Evolutionary conservation across 208 protist genomes (phyloP).

Genomic region (Leishmania tarentolae): DNA sequence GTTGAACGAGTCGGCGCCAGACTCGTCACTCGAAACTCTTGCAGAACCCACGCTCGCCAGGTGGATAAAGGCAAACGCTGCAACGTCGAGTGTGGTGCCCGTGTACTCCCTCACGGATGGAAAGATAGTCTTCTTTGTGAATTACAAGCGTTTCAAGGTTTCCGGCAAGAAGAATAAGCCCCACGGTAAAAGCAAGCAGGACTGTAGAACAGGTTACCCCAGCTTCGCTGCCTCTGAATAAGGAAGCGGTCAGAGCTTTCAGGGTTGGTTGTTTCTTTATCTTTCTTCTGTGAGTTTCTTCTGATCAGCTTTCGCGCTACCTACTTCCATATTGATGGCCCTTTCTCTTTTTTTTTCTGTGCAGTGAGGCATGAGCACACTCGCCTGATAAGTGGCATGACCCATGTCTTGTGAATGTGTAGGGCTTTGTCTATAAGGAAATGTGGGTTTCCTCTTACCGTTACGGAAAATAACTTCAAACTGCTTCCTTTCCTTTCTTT

Average conservation of each 20-base stretch:
- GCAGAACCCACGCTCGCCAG: conserved; percentile 29
- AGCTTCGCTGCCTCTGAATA: background rate
- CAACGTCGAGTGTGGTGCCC: conserved; percentile 34
- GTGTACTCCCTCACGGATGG: conserved; percentile 40
- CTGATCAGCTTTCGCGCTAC: background rate
- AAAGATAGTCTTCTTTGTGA: conserved; percentile 51
- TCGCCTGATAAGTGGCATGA: background rate
- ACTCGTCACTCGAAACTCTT: conserved; percentile 16
- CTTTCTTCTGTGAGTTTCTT: background rate
- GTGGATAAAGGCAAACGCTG: conserved; percentile 50
- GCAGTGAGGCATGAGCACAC: background rate
- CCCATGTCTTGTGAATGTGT: background rate
- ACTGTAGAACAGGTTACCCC: background rate
- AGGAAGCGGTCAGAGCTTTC: background rate
- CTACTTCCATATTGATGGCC: background rate
- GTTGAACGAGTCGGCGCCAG: conserved; percentile 15
- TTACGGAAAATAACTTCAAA: background rate
- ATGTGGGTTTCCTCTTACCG: background rate
- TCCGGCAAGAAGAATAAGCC: conserved; percentile 24
- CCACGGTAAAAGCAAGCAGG: conserved; percentile 28
- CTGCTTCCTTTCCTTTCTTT: conserved; percentile 34
- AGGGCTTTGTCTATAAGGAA: background rate
- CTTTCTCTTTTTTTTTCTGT: background rate
- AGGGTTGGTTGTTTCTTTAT: background rate
- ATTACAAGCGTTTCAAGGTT: conserved; percentile 41